phyloP scores from a whole-genome alignment of 1,139 yeast species.

The Debaryomyces fabryi region DNA sequence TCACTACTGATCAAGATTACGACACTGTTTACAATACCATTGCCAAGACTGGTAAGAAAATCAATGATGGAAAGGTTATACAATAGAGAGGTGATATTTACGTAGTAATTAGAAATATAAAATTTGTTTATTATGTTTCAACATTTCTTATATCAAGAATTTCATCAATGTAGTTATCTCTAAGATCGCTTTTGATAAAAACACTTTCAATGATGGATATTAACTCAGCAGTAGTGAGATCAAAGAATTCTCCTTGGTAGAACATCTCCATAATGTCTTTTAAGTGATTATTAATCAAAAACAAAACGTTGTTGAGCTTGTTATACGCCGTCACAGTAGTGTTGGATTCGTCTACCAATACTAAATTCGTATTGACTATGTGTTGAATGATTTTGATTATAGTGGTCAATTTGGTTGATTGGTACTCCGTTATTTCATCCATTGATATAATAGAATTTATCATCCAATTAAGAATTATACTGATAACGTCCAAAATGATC shows the following conservation, averaged over 20 bases:
- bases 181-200: constrained; percentile 71
- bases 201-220: constrained; percentile 56
- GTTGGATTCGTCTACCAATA: constrained; percentile 16
- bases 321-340: constrained; percentile 34
- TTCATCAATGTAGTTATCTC: constrained; percentile 64
- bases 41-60: constrained; percentile 88
- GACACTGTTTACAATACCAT: constrained; percentile 80
- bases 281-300: constrained; percentile 57
- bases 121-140: constrained; percentile 1
- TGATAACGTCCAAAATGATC: constrained; percentile 30
- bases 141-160: constrained; percentile 40
- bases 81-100: constrained; percentile 17
- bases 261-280: constrained; percentile 70
- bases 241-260: constrained; percentile 74
- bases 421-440: constrained; percentile 42
- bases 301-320: constrained; percentile 47
- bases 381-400: constrained; percentile 21
- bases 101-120: not conserved
- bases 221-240: constrained; percentile 69
- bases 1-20: constrained; percentile 64
- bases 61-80: constrained; percentile 61
- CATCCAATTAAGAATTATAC: constrained; percentile 35
- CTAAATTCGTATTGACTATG: constrained; percentile 9
- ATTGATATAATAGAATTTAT: constrained; percentile 29
- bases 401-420: constrained; percentile 33